A percentile compares a stretch with the other conserved stretches of the same genome.
Evolutionary conservation across 1,284 basidiomycete species (phyloP).

Genomic region (Amylostereum chailletii): DNA sequence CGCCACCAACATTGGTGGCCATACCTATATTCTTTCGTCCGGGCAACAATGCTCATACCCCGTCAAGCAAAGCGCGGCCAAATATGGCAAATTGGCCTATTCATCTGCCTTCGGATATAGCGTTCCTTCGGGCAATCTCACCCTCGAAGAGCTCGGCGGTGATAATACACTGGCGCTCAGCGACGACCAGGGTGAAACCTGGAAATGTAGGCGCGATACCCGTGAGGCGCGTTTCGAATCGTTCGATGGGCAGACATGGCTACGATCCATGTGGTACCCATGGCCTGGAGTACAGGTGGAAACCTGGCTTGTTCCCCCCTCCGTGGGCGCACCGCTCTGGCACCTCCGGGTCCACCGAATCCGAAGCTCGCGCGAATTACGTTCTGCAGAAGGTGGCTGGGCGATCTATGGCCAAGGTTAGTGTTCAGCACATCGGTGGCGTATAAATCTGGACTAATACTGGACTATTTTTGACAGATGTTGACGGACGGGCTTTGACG

Average conservation of each 20-base stretch:
- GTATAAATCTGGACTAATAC: conserved; percentile 20
- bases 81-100: conserved; percentile 73
- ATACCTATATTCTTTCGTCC: conserved; percentile 66
- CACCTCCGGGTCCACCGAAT: conserved; percentile 64
- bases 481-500: conserved; percentile 34
- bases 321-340: conserved; percentile 48
- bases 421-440: too few relatives aligned
- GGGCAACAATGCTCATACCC: conserved; percentile 75
- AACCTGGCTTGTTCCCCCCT: conserved; percentile 68
- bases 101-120: conserved; percentile 70
- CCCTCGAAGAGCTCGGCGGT: conserved; percentile 62
- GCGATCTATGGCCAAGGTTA: conserved; percentile 61
- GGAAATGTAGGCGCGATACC: conserved; percentile 60
- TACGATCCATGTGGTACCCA: conserved; percentile 65
- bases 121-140: conserved; percentile 59
- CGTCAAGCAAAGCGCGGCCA: conserved; percentile 69
- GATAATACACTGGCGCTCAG: conserved; percentile 65
- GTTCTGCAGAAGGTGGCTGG: conserved; percentile 63
- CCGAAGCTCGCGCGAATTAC: conserved; percentile 37
- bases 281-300: conserved; percentile 68
- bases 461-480: conserved; percentile 48
- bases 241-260: conserved; percentile 32
- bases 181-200: conserved; percentile 61
- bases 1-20: conserved; percentile 49
- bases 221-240: conserved; percentile 52